Percentiles rank a stretch among this genome's conserved stretches.
Conservation (phyloP, 805 yeast species). For the Yarrowia bubula region DNA sequence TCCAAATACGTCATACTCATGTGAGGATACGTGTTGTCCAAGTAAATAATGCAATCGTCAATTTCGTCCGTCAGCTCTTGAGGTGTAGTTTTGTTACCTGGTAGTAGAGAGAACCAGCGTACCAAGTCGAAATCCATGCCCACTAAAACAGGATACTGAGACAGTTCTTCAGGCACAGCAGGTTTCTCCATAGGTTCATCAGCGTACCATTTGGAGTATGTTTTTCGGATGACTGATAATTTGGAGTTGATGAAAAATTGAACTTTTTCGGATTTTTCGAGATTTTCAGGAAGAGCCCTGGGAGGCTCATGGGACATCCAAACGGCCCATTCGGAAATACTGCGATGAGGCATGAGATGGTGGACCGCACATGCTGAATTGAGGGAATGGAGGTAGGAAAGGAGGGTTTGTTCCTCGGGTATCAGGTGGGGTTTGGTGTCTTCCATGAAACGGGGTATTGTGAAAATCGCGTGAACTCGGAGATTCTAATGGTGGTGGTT, state of each 20-base stretch:
- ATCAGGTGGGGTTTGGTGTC: neutral
- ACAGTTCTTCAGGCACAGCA: neutral
- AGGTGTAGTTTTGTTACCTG: neutral
- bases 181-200: constrained; percentile 4
- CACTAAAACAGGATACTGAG: neutral
- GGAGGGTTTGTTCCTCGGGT: neutral
- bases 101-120: neutral
- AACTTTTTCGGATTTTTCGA: neutral
- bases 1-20: neutral
- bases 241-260: neutral
- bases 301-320: neutral
- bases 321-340: constrained; percentile 9
- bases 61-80: neutral
- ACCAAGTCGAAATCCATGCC: neutral
- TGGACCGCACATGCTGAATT: neutral
- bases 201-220: constrained; percentile 4
- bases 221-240: neutral
- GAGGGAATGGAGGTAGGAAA: neutral
- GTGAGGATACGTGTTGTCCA: neutral
- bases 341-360: constrained; percentile 10
- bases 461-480: too few species aligned
- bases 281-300: too few species aligned
- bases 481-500: too few species aligned
- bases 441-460: neutral
- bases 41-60: neutral